A percentile compares a stretch with the other conserved stretches of the same genome.
Evolutionary conservation across 2,329 filamentous ascomycete species (phyloP).

Genomic region (Cladosporium sp.): DNA sequence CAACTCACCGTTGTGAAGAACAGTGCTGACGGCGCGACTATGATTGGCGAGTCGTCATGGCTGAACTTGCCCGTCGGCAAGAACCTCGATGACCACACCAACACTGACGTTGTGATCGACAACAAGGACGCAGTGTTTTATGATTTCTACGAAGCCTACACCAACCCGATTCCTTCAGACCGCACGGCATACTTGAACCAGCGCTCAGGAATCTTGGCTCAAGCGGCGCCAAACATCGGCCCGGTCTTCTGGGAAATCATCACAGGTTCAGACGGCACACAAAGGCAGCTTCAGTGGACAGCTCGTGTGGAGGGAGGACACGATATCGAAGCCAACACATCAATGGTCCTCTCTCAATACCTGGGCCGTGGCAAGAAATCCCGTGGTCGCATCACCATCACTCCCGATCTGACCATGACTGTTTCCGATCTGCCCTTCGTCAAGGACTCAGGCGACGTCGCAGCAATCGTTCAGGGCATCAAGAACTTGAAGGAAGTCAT

Average conservation of each 20-base stretch:
- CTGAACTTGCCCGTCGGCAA: constrained; percentile 48
- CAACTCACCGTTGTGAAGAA: constrained; percentile 44
- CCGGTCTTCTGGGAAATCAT: constrained; percentile 60
- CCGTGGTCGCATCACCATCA: constrained; percentile 58
- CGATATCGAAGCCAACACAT: constrained; percentile 34
- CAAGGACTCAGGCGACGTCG: constrained; percentile 52
- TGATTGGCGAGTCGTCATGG: constrained; percentile 43
- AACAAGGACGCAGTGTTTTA: constrained; percentile 55
- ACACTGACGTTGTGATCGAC: constrained; percentile 51
- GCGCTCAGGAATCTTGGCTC: constrained; percentile 57
- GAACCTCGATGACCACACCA: constrained; percentile 52
- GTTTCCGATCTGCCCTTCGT: constrained; percentile 59
- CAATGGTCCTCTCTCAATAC: constrained; percentile 49
- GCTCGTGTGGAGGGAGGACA: constrained; percentile 57
- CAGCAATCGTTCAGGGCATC: constrained; percentile 58
- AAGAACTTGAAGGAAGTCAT: constrained; percentile 56
- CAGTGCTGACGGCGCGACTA: constrained; percentile 40
- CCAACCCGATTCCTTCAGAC: constrained; percentile 38
- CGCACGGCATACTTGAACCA: constrained; percentile 39
- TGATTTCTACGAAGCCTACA: constrained; percentile 60
- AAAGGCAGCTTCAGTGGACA: constrained; percentile 63
- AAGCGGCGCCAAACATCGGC: constrained; percentile 62
- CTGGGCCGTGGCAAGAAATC: constrained; percentile 61
- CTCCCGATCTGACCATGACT: constrained; percentile 51
- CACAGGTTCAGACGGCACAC: constrained; percentile 52